Conservation (phyloP, 345 rosid genomes). For the Excoecaria cochinchinensis region DNA sequence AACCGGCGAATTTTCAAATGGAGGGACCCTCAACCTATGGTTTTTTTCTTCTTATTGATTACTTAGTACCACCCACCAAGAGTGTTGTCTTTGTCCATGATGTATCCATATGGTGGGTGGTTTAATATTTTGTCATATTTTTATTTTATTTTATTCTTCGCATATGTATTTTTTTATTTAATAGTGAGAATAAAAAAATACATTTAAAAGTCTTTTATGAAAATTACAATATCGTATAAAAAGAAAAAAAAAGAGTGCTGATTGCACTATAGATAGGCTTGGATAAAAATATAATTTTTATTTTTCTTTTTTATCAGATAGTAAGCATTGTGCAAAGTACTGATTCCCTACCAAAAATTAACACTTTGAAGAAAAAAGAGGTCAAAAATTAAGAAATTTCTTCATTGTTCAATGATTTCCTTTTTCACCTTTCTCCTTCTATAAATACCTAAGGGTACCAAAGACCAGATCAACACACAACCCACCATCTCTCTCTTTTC, state of each 20-base stretch:
- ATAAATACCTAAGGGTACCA: conserved; percentile 45
- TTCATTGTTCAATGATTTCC: conserved; percentile 8
- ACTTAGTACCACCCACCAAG: background rate
- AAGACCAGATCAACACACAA: conserved; percentile 18
- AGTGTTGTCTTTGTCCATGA: background rate
- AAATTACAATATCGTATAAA: too few species aligned
- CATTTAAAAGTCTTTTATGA: too few species aligned
- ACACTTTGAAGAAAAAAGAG: background rate
- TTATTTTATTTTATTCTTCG: background rate
- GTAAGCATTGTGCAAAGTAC: too few species aligned
- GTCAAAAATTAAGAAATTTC: background rate
- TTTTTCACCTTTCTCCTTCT: conserved; percentile 34
- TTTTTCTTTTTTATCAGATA: too few species aligned
- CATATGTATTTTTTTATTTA: too few species aligned
- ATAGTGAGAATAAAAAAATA: too few species aligned
- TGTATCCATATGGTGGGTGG: background rate
- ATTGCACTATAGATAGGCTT: too few species aligned
- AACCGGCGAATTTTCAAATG: background rate
- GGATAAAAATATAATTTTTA: too few species aligned
- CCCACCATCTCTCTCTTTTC: conserved; percentile 11
- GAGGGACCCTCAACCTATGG: background rate
- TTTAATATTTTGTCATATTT: too few species aligned
- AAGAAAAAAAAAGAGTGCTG: too few species aligned
- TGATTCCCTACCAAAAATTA: too few species aligned
- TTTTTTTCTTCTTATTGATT: background rate